Evolutionary conservation across 2,329 filamentous ascomycete genomes (phyloP), one percentile per base, ranked within the genome.

Genomic region (Thermothelomyces thermophilus): DNA sequence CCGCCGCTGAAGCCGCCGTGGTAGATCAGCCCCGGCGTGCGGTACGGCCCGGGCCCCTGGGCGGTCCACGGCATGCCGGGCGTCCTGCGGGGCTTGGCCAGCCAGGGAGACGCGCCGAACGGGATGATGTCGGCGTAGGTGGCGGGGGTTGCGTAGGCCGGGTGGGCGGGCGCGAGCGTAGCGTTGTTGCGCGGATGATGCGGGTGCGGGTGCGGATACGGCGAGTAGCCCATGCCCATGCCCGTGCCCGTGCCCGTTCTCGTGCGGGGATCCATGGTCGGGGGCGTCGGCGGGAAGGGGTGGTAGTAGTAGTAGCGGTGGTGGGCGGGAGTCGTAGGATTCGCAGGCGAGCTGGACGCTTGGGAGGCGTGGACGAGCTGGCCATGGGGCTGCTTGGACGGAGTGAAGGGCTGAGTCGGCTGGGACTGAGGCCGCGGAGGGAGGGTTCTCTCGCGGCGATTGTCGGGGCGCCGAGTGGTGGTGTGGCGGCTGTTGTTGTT

Each of bases 41-140:
- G 43, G 19, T 41, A 58, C 11, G 56, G 56, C 3, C 54, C 52
- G 0, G 50, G 50, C 11, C 53, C 51, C 28, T 42, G 19, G 1
- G 33, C 19, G 3, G 37, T 7, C 20, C 36, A 16, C 2, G 33
- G 41, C 33, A 36, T 35, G 33, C 20, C 37, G 30, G 36, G 46
- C 4, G 37, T 9, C 30, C 1, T 10, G 16, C 35, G 30, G 5
- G 45, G 31, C 5, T 14, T 9, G 13, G 20, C 13, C 6, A 37
- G 5, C 52, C 54, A 56, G 20, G 45, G 47, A 17, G 22, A 37
- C 9, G 53, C 53, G 28, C 55, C 53, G 3, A 6, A 2, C 10
- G 53, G 50, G 26, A 53, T 48, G 40, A 35, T 48, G 52, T 54
- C 41, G 35, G 20, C 41, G 36, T 41, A 52, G 7, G 52, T 56